Conservation (phyloP, 495 filamentous ascomycete genomes). For the Podospora pseudocomata region DNA sequence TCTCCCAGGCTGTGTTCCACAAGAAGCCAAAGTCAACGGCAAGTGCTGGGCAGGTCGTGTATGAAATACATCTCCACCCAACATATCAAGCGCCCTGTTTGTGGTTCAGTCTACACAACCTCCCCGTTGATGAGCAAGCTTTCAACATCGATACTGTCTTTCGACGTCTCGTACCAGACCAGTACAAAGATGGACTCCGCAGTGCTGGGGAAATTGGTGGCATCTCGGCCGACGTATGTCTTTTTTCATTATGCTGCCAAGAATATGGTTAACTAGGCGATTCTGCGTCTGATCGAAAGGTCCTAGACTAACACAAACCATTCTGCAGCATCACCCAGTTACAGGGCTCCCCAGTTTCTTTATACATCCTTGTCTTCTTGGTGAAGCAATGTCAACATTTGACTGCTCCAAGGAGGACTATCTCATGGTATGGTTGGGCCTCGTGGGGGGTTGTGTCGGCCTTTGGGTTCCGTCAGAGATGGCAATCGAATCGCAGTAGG, state of each 20-base stretch:
- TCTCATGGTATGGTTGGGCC: conserved; percentile 74
- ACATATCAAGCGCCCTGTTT: conserved; percentile 57
- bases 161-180: conserved; percentile 61
- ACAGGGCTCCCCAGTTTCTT: conserved; percentile 72
- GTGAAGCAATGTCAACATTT: conserved; percentile 64
- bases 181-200: conserved; percentile 55
- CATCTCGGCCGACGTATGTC: conserved; percentile 69
- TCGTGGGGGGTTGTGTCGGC: conserved; percentile 69
- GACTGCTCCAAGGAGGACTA: conserved; percentile 59
- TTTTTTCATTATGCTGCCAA: conserved; percentile 31
- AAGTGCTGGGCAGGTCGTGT: conserved; percentile 51
- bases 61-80: conserved; percentile 57
- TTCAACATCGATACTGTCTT: conserved; percentile 64
- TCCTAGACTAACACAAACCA: conserved; percentile 45
- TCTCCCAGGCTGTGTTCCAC: conserved; percentile 12
- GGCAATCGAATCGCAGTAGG: conserved; percentile 32
- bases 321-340: conserved; percentile 70
- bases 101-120: conserved; percentile 52
- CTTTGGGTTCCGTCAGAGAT: conserved; percentile 63
- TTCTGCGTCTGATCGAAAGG: conserved; percentile 32
- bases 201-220: conserved; percentile 66
- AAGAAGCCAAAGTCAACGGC: conserved; percentile 20
- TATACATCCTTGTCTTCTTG: conserved; percentile 83
- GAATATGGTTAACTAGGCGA: conserved; percentile 45
- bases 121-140: conserved; percentile 40